phyloP scores from a whole-genome alignment of 1,139 yeast genomes.

The Taphrina confusa region DNA sequence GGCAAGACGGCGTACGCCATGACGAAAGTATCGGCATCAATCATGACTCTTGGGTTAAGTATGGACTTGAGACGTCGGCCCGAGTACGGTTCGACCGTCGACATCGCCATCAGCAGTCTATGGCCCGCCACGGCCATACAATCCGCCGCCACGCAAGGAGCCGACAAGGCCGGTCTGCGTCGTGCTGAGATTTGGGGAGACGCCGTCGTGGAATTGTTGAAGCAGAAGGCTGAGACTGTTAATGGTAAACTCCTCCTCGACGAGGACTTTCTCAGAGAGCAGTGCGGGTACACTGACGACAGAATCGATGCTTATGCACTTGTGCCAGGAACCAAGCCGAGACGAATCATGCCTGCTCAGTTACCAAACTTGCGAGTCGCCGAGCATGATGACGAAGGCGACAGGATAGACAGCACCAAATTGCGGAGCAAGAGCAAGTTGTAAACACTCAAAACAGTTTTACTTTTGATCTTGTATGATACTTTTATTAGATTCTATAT shows the following conservation, averaged over 20 bases:
- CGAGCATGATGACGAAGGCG: slow-evolving; percentile 28
- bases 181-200: slow-evolving; percentile 14
- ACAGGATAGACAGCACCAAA: slow-evolving; percentile 1
- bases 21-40: slow-evolving; percentile 8
- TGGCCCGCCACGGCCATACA: slow-evolving; percentile 27
- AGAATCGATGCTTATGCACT: slow-evolving; percentile 14
- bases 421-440: not conserved
- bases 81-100: not conserved
- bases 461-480: not conserved
- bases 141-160: slow-evolving; percentile 14
- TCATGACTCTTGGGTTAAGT: slow-evolving; percentile 1
- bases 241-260: slow-evolving; percentile 10
- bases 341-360: slow-evolving; percentile 24
- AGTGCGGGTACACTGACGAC: slow-evolving; percentile 13
- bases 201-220: not conserved
- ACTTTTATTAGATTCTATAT: not conserved
- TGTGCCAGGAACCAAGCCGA: slow-evolving; percentile 15
- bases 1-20: slow-evolving; percentile 24
- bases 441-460: too few relatives aligned
- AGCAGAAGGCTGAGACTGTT: not conserved
- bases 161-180: not conserved
- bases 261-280: slow-evolving; percentile 15
- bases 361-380: slow-evolving; percentile 14
- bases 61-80: slow-evolving; percentile 5
- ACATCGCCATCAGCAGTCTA: slow-evolving; percentile 11